Conservation (phyloP, 495 filamentous ascomycete genomes). For the Neurospora africana region DNA sequence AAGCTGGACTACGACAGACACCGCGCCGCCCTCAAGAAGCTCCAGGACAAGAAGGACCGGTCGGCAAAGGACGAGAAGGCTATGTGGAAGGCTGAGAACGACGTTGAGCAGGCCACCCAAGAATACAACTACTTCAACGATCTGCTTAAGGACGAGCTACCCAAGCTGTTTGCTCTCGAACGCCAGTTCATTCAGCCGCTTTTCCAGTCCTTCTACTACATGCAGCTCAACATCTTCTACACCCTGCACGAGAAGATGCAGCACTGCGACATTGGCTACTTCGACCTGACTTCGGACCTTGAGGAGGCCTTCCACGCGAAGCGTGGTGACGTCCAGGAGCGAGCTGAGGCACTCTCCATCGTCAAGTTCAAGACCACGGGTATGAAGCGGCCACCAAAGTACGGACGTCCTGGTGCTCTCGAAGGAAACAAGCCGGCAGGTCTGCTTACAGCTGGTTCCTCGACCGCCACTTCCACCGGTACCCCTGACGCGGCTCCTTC, state of each 20-base stretch:
- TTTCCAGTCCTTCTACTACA: conserved; percentile 99
- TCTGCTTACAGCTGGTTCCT: conserved; percentile 30
- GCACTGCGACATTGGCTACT: conserved; percentile 90
- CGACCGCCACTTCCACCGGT: conserved; percentile 11
- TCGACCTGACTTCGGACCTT: conserved; percentile 80
- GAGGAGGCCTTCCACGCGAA: conserved; percentile 85
- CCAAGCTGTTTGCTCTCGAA: conserved; percentile 85
- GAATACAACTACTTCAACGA: conserved; percentile 98
- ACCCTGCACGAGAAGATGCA: conserved; percentile 98
- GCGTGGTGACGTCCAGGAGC: conserved; percentile 74
- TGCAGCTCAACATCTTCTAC: conserved; percentile 99
- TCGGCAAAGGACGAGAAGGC: conserved; percentile 95
- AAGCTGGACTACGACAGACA: conserved; percentile 92
- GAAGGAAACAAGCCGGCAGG: conserved; percentile 30
- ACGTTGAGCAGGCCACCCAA: conserved; percentile 83
- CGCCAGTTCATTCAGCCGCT: conserved; percentile 93
- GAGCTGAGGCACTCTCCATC: conserved; percentile 69
- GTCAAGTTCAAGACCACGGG: conserved; percentile 83
- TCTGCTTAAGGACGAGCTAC: conserved; percentile 87
- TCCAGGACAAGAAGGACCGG: conserved; percentile 96
- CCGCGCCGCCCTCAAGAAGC: conserved; percentile 72
- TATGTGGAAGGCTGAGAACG: conserved; percentile 87
- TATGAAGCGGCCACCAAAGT: conserved; percentile 42
- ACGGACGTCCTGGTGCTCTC: conserved; percentile 30
- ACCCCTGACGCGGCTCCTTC: conserved; percentile 7